Evolutionary conservation across 2,329 filamentous ascomycete species (phyloP).

Genomic region (Albophoma yamanashiensis): DNA sequence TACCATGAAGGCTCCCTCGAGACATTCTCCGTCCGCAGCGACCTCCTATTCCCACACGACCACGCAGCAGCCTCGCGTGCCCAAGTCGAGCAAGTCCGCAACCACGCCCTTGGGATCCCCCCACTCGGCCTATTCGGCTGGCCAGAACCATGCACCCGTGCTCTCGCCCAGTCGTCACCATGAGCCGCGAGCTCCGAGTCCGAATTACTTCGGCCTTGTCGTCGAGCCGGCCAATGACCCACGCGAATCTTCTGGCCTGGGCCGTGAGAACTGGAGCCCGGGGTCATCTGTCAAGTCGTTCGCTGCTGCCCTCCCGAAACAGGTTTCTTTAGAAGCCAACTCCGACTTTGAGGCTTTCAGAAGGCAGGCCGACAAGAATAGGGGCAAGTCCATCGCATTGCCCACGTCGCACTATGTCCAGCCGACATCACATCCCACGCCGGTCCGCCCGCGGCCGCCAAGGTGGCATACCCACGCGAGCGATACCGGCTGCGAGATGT

Average conservation of each 20-base stretch:
- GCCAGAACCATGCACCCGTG: slow-evolving; percentile 42
- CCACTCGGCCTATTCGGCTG: slow-evolving; percentile 40
- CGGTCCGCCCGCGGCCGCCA: slow-evolving; percentile 29
- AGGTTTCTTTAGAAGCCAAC: slow-evolving; percentile 63
- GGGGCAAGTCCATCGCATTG: slow-evolving; percentile 33
- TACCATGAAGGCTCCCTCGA: slow-evolving; percentile 35
- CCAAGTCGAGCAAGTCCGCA: slow-evolving; percentile 27
- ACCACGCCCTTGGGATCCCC: slow-evolving; percentile 45
- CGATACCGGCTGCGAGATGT: slow-evolving; percentile 27
- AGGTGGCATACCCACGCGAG: slow-evolving; percentile 39
- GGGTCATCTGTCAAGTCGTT: slow-evolving; percentile 62
- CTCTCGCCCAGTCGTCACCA: slow-evolving; percentile 29
- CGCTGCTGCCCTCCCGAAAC: slow-evolving; percentile 54
- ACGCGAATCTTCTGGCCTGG: slow-evolving; percentile 51
- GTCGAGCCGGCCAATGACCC: slow-evolving; percentile 51
- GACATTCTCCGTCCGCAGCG: slow-evolving; percentile 22
- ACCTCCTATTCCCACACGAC: slow-evolving; percentile 24
- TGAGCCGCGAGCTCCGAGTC: slow-evolving; percentile 47
- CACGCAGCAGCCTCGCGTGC: slow-evolving; percentile 29
- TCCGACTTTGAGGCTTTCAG: slow-evolving; percentile 74
- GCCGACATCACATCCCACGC: slow-evolving; percentile 15
- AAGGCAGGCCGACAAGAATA: slow-evolving; percentile 58
- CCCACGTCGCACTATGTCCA: slow-evolving; percentile 34
- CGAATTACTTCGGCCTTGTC: slow-evolving; percentile 79
- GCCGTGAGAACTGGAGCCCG: slow-evolving; percentile 65